These are phyloP conservation scores for Colletotrichum sp. DNA, from an alignment of 2,329 filamentous ascomycete species.

Conservation along the genomic window DNA sequence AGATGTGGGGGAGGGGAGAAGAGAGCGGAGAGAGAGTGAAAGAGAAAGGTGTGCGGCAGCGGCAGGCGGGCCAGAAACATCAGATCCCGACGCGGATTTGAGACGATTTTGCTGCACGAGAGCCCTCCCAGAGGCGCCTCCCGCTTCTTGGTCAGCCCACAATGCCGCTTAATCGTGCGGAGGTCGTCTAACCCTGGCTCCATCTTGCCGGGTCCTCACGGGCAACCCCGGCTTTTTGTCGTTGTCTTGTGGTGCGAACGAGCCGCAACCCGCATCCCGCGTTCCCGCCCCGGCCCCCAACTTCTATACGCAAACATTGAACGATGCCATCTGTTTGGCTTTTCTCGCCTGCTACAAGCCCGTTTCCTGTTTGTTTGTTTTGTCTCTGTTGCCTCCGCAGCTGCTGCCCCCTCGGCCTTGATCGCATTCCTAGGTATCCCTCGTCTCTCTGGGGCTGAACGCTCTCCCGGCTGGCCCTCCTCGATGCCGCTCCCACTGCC, in stretches of 20 bases:
- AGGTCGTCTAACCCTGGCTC: constrained; percentile 15
- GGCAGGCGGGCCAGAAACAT: not conserved
- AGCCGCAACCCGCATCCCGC: not conserved
- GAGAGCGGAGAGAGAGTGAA: not conserved
- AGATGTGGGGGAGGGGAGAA: not conserved
- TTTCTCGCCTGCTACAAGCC: not conserved
- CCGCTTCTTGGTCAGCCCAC: constrained; percentile 18
- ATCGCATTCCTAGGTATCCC: not conserved
- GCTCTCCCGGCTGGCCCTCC: not conserved
- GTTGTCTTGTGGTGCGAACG: not conserved
- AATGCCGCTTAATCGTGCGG: constrained; percentile 16
- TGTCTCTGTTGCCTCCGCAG: not conserved
- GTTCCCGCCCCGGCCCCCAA: not conserved
- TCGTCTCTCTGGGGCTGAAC: not conserved
- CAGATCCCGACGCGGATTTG: constrained; percentile 12
- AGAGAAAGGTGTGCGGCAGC: not conserved
- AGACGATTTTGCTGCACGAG: constrained; percentile 14
- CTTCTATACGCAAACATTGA: not conserved
- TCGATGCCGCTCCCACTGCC: not conserved
- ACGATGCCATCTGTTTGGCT: not conserved
- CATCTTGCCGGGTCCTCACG: constrained; percentile 5
- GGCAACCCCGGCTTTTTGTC: not conserved
- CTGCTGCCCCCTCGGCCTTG: not conserved
- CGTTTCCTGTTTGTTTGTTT: not conserved
- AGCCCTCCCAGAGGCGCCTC: constrained; percentile 4